Percentiles rank a stretch among this genome's conserved stretches.
phyloP scores from a whole-genome alignment of 257 asterid species.

The Eucommia ulmoides region DNA sequence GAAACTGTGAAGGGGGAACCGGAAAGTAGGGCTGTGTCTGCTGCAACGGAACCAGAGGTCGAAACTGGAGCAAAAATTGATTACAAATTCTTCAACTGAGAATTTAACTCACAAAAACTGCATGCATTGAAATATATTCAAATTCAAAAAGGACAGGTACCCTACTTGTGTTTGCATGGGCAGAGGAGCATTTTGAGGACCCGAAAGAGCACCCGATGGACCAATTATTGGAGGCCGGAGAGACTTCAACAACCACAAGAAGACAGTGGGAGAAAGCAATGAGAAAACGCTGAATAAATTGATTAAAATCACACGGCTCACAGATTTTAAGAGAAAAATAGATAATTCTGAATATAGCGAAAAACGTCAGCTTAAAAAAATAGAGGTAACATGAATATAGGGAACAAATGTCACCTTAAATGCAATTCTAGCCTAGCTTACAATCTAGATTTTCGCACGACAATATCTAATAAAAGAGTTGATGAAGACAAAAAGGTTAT shows the following conservation, averaged over 20 bases:
- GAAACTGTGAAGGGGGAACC: constrained; percentile 61
- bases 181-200: constrained; percentile 53
- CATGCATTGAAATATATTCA: constrained; percentile 2
- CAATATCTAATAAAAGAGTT: no score
- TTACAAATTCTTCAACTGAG: not conserved
- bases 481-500: no score
- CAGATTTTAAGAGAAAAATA: no score
- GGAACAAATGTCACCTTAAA: no score
- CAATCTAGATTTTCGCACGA: no score
- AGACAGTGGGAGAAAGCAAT: constrained; percentile 11
- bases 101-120: constrained; percentile 2
- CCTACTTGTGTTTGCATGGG: constrained; percentile 77
- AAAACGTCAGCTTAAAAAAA: no score
- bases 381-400: no score
- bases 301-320: not conserved
- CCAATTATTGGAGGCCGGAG: constrained; percentile 49
- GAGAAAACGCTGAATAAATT: constrained; percentile 1
- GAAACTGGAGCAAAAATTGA: constrained; percentile 32
- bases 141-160: constrained; percentile 9
- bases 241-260: constrained; percentile 34
- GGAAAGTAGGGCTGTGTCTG: constrained; percentile 45
- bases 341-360: no score
- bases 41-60: constrained; percentile 53
- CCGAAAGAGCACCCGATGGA: constrained; percentile 50
- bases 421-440: no score